These are phyloP conservation scores for Nakazawaea wyomingensis DNA, from an alignment of 805 yeast species.

Conservation along the genomic window DNA sequence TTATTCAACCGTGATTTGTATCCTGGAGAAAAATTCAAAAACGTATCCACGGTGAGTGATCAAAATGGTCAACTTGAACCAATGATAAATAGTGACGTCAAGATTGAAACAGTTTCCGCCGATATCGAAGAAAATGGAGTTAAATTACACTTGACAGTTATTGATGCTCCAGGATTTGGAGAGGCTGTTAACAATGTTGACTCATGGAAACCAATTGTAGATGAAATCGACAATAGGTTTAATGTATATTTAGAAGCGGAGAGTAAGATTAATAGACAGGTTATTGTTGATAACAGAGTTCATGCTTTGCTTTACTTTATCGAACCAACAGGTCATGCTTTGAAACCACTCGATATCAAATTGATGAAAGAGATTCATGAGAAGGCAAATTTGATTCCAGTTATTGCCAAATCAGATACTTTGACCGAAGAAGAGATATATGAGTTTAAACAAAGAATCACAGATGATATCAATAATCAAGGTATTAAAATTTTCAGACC, in stretches of 20 bases:
- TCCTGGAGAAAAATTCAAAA: slow-evolving; percentile 18
- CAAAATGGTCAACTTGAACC: not conserved
- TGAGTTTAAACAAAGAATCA: slow-evolving; percentile 70
- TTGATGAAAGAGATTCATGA: slow-evolving; percentile 85
- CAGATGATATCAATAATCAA: slow-evolving; percentile 70
- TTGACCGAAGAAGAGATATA: slow-evolving; percentile 80
- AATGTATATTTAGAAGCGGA: slow-evolving; percentile 88
- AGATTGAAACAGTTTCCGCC: slow-evolving; percentile 55
- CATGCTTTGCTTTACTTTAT: slow-evolving; percentile 93
- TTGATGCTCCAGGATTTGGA: slow-evolving; percentile 94
- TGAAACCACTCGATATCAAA: slow-evolving; percentile 82
- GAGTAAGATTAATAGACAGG: slow-evolving; percentile 70
- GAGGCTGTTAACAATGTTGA: slow-evolving; percentile 76
- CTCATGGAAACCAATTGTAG: slow-evolving; percentile 87
- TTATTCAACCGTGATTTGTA: slow-evolving; percentile 69
- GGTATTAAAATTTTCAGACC: slow-evolving; percentile 76
- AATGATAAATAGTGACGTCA: slow-evolving; percentile 32
- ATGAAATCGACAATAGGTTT: slow-evolving; percentile 80
- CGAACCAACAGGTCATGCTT: slow-evolving; percentile 94
- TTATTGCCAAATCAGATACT: slow-evolving; percentile 92
- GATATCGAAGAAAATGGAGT: slow-evolving; percentile 94
- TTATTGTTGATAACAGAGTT: slow-evolving; percentile 73
- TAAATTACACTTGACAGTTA: slow-evolving; percentile 72
- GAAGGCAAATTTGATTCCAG: slow-evolving; percentile 90
- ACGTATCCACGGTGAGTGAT: not conserved